Evolutionary conservation across 1,139 yeast species (phyloP).

Genomic region (Pichia sp.): DNA sequence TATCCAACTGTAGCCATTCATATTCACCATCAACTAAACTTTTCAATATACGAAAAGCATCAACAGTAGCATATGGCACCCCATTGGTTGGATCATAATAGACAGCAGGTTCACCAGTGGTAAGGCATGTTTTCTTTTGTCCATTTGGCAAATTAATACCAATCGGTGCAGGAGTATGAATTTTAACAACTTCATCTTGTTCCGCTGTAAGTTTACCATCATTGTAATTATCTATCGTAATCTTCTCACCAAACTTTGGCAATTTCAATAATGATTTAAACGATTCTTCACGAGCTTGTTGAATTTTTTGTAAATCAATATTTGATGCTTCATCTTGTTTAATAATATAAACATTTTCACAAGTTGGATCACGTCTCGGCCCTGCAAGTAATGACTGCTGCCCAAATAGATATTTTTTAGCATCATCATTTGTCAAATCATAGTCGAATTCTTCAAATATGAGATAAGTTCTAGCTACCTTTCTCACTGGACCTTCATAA

Average conservation of each 20-base stretch:
- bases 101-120: slow-evolving; percentile 73
- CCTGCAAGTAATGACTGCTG: slow-evolving; percentile 48
- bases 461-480: slow-evolving; percentile 46
- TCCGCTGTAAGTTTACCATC: slow-evolving; percentile 29
- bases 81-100: slow-evolving; percentile 87
- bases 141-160: slow-evolving; percentile 73
- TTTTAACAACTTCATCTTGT: slow-evolving; percentile 40
- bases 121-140: slow-evolving; percentile 60
- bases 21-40: slow-evolving; percentile 58
- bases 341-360: slow-evolving; percentile 48
- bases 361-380: slow-evolving; percentile 46
- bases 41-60: slow-evolving; percentile 66
- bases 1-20: slow-evolving; percentile 63
- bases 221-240: slow-evolving; percentile 33
- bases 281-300: slow-evolving; percentile 30
- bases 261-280: slow-evolving; percentile 50
- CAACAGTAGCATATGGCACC: slow-evolving; percentile 78
- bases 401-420: slow-evolving; percentile 54
- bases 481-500: slow-evolving; percentile 62
- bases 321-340: slow-evolving; percentile 35
- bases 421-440: slow-evolving; percentile 30
- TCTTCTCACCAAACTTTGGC: slow-evolving; percentile 60
- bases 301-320: slow-evolving; percentile 22
- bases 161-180: slow-evolving; percentile 64
- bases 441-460: slow-evolving; percentile 42